These are phyloP conservation scores for Noccaea caerulescens DNA, from an alignment of 345 rosid genomes.

Conservation along the genomic window DNA sequence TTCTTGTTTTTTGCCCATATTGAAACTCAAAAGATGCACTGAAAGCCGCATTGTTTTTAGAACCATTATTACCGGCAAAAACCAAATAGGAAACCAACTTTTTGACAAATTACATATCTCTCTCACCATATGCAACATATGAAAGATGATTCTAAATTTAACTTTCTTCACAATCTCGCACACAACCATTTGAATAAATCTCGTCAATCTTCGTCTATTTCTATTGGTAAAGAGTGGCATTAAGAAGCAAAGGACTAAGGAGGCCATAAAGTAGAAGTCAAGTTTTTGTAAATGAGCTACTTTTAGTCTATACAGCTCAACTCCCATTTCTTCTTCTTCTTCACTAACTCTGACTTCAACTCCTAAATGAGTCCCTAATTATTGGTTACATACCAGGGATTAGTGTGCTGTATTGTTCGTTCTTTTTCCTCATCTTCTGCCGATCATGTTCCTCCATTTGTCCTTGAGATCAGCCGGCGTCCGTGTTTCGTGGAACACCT, in stretches of 20 bases:
- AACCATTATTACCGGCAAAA: not conserved
- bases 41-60: not conserved
- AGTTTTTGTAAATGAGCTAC: constrained; percentile 9
- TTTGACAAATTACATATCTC: not conserved
- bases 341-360: constrained; percentile 25
- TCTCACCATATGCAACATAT: not conserved
- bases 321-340: not conserved
- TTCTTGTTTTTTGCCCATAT: not conserved
- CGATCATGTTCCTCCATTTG: constrained; percentile 65
- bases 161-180: not conserved
- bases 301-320: constrained; percentile 12
- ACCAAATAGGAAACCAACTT: not conserved
- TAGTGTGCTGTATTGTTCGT: not conserved
- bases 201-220: not conserved
- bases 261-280: constrained; percentile 7
- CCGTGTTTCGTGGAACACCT: constrained; percentile 60
- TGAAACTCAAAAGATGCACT: not conserved
- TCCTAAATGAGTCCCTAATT: constrained; percentile 22
- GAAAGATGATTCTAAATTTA: not conserved
- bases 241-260: not conserved
- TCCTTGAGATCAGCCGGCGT: constrained; percentile 75
- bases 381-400: not conserved
- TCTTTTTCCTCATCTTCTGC: constrained; percentile 21
- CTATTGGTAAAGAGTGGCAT: not conserved
- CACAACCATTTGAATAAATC: not conserved